Conservation (phyloP, 2,329 filamentous ascomycete species). For the Neurospora sp. region DNA sequence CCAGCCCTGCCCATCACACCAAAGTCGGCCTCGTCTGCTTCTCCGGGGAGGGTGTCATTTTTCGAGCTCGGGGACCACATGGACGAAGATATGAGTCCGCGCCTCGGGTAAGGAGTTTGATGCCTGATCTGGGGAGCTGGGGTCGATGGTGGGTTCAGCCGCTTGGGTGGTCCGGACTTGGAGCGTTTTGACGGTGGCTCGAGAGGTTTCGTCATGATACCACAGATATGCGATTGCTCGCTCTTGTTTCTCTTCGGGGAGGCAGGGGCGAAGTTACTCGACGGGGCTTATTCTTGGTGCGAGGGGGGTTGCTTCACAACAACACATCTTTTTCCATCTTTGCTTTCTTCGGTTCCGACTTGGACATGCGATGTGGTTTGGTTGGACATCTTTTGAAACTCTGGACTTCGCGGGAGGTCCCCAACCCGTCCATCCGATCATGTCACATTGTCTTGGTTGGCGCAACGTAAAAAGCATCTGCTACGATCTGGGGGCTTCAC, state of each 20-base stretch:
- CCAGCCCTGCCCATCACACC: slow-evolving; percentile 21
- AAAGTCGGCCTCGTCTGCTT: slow-evolving; percentile 22
- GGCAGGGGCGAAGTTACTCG: slow-evolving; percentile 68
- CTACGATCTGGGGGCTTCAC: slow-evolving; percentile 25
- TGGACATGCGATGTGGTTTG: slow-evolving; percentile 39
- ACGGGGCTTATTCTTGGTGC: slow-evolving; percentile 99
- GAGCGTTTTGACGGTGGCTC: slow-evolving; percentile 43
- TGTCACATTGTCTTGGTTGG: slow-evolving; percentile 14
- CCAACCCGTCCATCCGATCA: slow-evolving; percentile 18
- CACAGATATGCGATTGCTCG: slow-evolving; percentile 98
- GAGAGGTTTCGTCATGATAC: slow-evolving; percentile 77
- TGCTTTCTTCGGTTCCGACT: slow-evolving; percentile 38
- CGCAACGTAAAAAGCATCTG: slow-evolving; percentile 8
- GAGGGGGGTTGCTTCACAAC: slow-evolving; percentile 54
- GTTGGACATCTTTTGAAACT: slow-evolving; percentile 17
- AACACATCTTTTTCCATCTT: slow-evolving; percentile 20
- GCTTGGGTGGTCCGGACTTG: slow-evolving; percentile 28
- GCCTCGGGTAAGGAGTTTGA: slow-evolving; percentile 25
- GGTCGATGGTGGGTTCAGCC: slow-evolving; percentile 30
- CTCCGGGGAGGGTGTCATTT: slow-evolving; percentile 10
- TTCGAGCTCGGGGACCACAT: slow-evolving; percentile 37
- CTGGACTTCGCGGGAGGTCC: slow-evolving; percentile 30
- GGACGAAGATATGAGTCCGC: slow-evolving; percentile 91
- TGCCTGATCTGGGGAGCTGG: slow-evolving; percentile 12
- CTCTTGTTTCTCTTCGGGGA: slow-evolving; percentile 20